phyloP scores from a whole-genome alignment of 768 basidiomycete species.

The Kwoniella newhampshirensis region DNA sequence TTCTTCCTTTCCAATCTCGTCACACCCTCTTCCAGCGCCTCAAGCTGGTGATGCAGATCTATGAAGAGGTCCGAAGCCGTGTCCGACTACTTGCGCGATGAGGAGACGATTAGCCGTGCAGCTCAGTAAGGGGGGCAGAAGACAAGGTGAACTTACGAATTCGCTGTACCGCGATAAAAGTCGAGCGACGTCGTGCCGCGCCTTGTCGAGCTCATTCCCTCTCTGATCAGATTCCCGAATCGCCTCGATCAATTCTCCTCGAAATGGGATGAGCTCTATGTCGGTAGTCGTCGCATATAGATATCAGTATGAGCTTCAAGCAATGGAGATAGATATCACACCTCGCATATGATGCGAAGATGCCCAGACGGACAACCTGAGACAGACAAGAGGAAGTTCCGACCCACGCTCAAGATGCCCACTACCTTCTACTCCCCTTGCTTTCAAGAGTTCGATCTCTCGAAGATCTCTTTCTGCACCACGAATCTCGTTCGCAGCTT shows the following conservation, averaged over 20 bases:
- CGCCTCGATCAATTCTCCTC: conserved; percentile 8
- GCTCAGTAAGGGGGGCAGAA: neutral
- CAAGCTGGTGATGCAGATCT: conserved; percentile 34
- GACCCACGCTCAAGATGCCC: conserved; percentile 37
- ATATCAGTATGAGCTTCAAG: neutral
- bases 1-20: conserved; percentile 24
- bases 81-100: conserved; percentile 25
- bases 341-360: neutral
- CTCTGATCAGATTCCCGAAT: conserved; percentile 1
- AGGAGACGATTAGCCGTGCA: neutral
- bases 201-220: conserved; percentile 14
- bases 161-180: conserved; percentile 38
- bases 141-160: conserved; percentile 31
- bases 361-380: no score
- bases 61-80: conserved; percentile 43
- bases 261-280: conserved; percentile 32
- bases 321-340: neutral
- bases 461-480: conserved; percentile 36
- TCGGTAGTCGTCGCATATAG: neutral
- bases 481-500: conserved; percentile 37
- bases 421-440: conserved; percentile 34
- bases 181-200: conserved; percentile 20
- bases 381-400: neutral
- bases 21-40: conserved; percentile 38
- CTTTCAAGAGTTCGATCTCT: conserved; percentile 33